A percentile compares a stretch with the other conserved stretches of the same genome.
Evolutionary conservation across 345 rosid genomes (phyloP).

Genomic region (Bruguiera parviflora): DNA sequence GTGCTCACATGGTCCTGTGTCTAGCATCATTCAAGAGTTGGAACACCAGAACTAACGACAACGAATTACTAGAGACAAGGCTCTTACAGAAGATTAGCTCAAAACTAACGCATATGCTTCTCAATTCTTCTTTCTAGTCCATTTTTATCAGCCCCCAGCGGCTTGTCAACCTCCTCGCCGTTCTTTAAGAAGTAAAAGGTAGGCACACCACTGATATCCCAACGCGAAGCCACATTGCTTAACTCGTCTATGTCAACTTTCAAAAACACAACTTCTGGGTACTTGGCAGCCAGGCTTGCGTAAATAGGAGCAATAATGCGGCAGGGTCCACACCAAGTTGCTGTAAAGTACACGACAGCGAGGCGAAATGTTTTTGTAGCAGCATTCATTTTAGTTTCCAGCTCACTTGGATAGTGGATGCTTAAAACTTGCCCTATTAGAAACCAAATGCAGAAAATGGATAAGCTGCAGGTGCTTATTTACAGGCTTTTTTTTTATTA

Average conservation of each 20-base stretch:
- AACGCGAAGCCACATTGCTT: constrained; percentile 48
- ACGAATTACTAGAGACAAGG: background rate
- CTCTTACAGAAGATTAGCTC: background rate
- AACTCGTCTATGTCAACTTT: constrained; percentile 76
- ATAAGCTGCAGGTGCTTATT: no score
- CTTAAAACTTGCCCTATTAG: constrained; percentile 69
- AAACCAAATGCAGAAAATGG: background rate
- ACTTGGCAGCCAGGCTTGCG: constrained; percentile 58
- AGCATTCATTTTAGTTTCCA: constrained; percentile 63
- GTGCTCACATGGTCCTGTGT: background rate
- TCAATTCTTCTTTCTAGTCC: constrained; percentile 63
- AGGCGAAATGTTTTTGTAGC: constrained; percentile 72
- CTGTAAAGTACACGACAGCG: constrained; percentile 77
- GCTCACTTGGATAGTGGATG: constrained; percentile 57
- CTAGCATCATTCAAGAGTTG: background rate
- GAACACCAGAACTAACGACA: background rate
- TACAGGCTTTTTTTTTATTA: no score
- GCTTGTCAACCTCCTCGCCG: constrained; percentile 78
- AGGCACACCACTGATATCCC: constrained; percentile 82
- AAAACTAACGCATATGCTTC: constrained; percentile 41
- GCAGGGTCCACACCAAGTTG: constrained; percentile 96
- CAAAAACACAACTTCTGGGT: constrained; percentile 63
- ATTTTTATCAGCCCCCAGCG: constrained; percentile 81
- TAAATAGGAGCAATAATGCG: constrained; percentile 80
- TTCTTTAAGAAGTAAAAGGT: constrained; percentile 63